These are phyloP conservation scores for Wickerhamiella musiphila DNA, from an alignment of 805 yeast genomes.

Conservation along the genomic window DNA sequence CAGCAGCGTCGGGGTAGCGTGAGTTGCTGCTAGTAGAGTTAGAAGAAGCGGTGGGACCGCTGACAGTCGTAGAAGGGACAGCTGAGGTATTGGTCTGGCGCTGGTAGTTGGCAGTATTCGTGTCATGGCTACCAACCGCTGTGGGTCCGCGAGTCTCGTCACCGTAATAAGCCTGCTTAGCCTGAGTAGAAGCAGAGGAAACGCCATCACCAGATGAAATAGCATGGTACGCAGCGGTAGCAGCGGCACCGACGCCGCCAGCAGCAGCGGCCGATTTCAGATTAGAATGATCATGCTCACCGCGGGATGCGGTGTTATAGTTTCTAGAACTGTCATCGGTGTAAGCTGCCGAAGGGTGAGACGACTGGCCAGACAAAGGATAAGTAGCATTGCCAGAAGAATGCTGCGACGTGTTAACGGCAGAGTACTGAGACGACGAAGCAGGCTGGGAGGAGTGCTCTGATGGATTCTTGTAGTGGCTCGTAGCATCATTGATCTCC, in stretches of 20 bases:
- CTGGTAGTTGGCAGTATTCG: background rate
- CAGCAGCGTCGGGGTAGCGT: too few relatives aligned
- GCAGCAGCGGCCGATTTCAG: constrained; percentile 2
- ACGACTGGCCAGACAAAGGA: background rate
- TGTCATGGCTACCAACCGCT: background rate
- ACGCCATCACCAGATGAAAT: constrained; percentile 6
- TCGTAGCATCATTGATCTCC: background rate
- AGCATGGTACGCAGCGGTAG: constrained; percentile 4
- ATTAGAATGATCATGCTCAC: constrained; percentile 1
- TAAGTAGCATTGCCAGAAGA: background rate
- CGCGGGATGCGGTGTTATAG: background rate
- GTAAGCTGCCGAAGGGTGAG: background rate
- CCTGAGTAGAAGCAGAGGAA: constrained; percentile 5
- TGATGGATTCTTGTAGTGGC: background rate
- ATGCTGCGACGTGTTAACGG: background rate
- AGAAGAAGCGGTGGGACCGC: too few relatives aligned
- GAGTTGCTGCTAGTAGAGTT: background rate
- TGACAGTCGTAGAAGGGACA: background rate
- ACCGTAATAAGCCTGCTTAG: background rate
- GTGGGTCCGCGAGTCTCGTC: constrained; percentile 1
- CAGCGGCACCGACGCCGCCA: constrained; percentile 4
- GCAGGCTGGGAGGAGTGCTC: background rate
- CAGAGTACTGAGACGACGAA: background rate
- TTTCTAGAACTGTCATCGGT: background rate
- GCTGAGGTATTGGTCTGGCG: background rate